Evolutionary conservation across 345 rosid genomes (phyloP).

Genomic region (Reutealis trisperma): DNA sequence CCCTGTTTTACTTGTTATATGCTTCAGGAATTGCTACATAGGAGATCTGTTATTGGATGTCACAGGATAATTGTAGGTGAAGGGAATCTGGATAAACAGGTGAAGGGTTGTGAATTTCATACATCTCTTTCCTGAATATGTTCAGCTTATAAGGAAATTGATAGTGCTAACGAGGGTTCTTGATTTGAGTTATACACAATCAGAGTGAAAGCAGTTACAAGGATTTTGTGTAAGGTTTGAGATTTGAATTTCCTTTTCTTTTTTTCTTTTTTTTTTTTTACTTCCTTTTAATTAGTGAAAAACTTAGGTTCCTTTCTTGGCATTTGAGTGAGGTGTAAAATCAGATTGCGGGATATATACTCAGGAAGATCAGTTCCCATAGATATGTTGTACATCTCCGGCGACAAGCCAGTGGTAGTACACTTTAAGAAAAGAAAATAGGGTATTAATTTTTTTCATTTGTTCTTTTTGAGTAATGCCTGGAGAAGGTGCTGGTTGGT

Average conservation of each 20-base stretch:
- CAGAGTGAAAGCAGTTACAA: conserved; percentile 41
- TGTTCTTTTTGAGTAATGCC: conserved; percentile 26
- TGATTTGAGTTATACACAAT: conserved; percentile 42
- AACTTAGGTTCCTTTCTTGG: conserved; percentile 47
- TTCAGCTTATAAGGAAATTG: conserved; percentile 37
- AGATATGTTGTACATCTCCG: conserved; percentile 41
- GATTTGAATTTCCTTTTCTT: conserved; percentile 29
- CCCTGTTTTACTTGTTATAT: conserved; percentile 12
- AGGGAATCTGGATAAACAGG: conserved; percentile 35
- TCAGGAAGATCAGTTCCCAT: conserved; percentile 46
- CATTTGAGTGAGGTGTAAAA: conserved; percentile 65
- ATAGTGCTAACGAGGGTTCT: conserved; percentile 44
- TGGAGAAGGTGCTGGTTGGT: conserved; percentile 39
- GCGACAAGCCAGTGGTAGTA: conserved; percentile 29
- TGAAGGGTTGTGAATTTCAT: conserved; percentile 42
- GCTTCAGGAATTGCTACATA: conserved; percentile 74
- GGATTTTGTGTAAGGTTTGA: conserved; percentile 56
- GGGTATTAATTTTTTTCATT: conserved; percentile 20
- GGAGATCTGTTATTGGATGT: conserved; percentile 49
- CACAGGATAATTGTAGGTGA: conserved; percentile 44
- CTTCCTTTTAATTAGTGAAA: conserved; percentile 23
- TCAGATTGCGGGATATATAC: conserved; percentile 53
- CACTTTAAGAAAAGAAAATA: conserved; percentile 20
- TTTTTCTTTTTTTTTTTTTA: conserved; percentile 6
- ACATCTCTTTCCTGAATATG: conserved; percentile 31